Conservation (phyloP, 495 filamentous ascomycete species). For the Neurospora sp. region DNA sequence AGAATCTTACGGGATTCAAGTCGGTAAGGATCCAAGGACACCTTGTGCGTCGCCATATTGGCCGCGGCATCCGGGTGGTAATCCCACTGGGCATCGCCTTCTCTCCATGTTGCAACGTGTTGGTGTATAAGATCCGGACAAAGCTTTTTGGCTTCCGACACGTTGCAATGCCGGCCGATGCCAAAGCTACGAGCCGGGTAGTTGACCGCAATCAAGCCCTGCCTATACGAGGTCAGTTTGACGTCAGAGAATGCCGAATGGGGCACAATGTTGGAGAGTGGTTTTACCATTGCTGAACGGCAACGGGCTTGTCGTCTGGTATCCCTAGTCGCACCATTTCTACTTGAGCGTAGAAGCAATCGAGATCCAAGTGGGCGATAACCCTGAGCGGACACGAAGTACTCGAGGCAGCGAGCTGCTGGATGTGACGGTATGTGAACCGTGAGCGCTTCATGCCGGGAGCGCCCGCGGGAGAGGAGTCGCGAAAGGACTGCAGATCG, state of each 20-base stretch:
- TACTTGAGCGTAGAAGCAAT: slow-evolving; percentile 97
- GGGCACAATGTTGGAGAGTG: background rate
- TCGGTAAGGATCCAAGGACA: slow-evolving; percentile 86
- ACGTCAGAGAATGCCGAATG: background rate
- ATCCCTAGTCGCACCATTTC: slow-evolving; percentile 79
- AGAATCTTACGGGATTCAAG: slow-evolving; percentile 77
- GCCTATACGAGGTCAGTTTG: slow-evolving; percentile 24
- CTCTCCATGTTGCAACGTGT: slow-evolving; percentile 91
- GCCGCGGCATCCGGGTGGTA: slow-evolving; percentile 70
- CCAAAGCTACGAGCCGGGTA: slow-evolving; percentile 79
- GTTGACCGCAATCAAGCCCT: slow-evolving; percentile 88
- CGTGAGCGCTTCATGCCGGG: slow-evolving; percentile 46
- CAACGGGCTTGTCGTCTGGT: slow-evolving; percentile 66
- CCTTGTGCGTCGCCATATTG: slow-evolving; percentile 80
- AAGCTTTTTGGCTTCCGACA: slow-evolving; percentile 74
- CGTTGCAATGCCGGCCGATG: slow-evolving; percentile 62
- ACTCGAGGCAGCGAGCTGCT: slow-evolving; percentile 60
- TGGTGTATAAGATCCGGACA: slow-evolving; percentile 79
- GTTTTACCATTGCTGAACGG: slow-evolving; percentile 74
- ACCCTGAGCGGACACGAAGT: slow-evolving; percentile 71
- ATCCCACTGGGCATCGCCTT: slow-evolving; percentile 83
- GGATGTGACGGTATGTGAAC: slow-evolving; percentile 78
- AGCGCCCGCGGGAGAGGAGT: slow-evolving; percentile 28
- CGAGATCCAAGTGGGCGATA: slow-evolving; percentile 86
- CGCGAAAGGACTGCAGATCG: slow-evolving; percentile 18